phyloP scores from a whole-genome alignment of 495 filamentous ascomycete species.

The Penicillium paradoxum region DNA sequence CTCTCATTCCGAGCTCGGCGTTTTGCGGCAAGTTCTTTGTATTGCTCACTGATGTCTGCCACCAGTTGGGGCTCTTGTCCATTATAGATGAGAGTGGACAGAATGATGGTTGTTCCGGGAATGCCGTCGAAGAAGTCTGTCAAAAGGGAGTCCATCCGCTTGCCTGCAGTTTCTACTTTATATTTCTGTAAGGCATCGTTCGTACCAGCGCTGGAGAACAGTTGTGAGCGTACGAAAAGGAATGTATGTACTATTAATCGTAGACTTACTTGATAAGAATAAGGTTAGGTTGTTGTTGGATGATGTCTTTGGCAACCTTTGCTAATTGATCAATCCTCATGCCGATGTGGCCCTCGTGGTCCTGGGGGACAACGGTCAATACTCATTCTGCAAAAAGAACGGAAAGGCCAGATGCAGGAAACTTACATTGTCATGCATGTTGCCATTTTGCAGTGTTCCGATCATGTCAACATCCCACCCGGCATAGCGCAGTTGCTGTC shows the following conservation, averaged over 20 bases:
- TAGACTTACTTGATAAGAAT: constrained; percentile 38
- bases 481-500: constrained; percentile 31
- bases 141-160: constrained; percentile 31
- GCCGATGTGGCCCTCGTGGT: constrained; percentile 48
- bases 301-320: constrained; percentile 24
- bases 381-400: not conserved
- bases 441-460: constrained; percentile 40
- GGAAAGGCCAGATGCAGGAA: not conserved
- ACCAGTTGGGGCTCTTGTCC: constrained; percentile 13
- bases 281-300: constrained; percentile 42
- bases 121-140: constrained; percentile 33
- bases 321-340: constrained; percentile 43
- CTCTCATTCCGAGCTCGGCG: constrained; percentile 26
- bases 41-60: constrained; percentile 35
- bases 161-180: constrained; percentile 23
- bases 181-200: constrained; percentile 42
- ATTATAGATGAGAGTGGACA: constrained; percentile 47
- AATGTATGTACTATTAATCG: not conserved
- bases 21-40: constrained; percentile 23
- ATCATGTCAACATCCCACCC: constrained; percentile 49
- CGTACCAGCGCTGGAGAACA: constrained; percentile 34
- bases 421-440: constrained; percentile 46
- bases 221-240: not conserved
- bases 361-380: constrained; percentile 10
- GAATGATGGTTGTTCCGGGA: constrained; percentile 41